phyloP scores from a whole-genome alignment of 2,329 filamentous ascomycete species.

The Keithomyces neogunnii region DNA sequence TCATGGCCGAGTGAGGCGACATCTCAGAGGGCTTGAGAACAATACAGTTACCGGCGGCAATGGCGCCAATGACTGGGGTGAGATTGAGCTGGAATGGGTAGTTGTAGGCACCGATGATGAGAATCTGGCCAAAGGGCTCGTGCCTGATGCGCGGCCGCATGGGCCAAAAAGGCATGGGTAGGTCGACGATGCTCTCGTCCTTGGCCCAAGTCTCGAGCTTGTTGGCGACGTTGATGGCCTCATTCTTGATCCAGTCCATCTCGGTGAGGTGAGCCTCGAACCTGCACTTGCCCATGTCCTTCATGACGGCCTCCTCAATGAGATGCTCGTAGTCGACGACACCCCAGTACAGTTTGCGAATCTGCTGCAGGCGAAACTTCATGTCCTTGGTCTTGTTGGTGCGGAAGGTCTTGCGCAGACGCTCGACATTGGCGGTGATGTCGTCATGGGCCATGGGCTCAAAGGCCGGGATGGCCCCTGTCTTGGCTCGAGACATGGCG shows the following conservation, averaged over 20 bases:
- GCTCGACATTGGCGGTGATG: slow-evolving; percentile 54
- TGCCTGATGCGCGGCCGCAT: slow-evolving; percentile 72
- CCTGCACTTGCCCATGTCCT: slow-evolving; percentile 69
- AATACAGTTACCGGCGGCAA: slow-evolving; percentile 83
- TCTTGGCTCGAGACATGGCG: slow-evolving; percentile 29
- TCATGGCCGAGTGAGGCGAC: slow-evolving; percentile 65
- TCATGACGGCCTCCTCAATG: slow-evolving; percentile 64
- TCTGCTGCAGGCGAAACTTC: slow-evolving; percentile 73
- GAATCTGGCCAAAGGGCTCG: slow-evolving; percentile 74
- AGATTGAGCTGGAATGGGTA: slow-evolving; percentile 79
- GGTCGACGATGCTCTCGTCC: slow-evolving; percentile 67
- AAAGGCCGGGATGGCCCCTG: slow-evolving; percentile 36
- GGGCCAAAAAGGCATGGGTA: slow-evolving; percentile 57
- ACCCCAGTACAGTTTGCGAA: slow-evolving; percentile 93
- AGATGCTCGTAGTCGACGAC: slow-evolving; percentile 68
- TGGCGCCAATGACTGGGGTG: slow-evolving; percentile 76
- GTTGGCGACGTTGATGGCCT: slow-evolving; percentile 69
- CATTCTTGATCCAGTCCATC: slow-evolving; percentile 69
- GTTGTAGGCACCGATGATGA: slow-evolving; percentile 92
- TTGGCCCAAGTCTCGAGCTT: slow-evolving; percentile 75
- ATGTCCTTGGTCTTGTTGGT: slow-evolving; percentile 75
- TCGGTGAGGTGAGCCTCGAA: slow-evolving; percentile 71
- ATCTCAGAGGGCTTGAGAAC: slow-evolving; percentile 87
- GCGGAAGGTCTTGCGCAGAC: slow-evolving; percentile 60
- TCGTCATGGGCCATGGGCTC: slow-evolving; percentile 55